These are phyloP conservation scores for Osmozyma mogii DNA, from an alignment of 805 yeast genomes.

Conservation along the genomic window DNA sequence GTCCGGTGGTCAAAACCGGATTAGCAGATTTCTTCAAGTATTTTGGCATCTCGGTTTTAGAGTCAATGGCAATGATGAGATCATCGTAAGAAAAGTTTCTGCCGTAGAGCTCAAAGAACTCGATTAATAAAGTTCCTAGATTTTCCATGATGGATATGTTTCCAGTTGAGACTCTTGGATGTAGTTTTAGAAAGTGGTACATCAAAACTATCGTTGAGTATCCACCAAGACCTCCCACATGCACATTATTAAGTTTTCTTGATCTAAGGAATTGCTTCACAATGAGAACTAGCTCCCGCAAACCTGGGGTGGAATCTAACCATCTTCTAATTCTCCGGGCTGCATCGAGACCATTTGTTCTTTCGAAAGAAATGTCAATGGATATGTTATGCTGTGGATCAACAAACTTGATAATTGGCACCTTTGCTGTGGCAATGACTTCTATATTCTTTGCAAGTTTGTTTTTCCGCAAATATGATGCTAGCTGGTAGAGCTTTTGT, in stretches of 20 bases:
- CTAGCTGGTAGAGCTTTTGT: slow-evolving; percentile 60
- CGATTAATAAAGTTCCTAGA: slow-evolving; percentile 78
- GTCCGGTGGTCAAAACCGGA: slow-evolving; percentile 41
- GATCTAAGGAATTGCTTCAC: slow-evolving; percentile 80
- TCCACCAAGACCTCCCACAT: slow-evolving; percentile 92
- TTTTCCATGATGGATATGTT: slow-evolving; percentile 65
- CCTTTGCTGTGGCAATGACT: slow-evolving; percentile 84
- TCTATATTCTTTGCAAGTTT: slow-evolving; percentile 66
- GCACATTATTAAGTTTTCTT: slow-evolving; percentile 76
- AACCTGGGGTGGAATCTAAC: slow-evolving; percentile 66
- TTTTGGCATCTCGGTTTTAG: slow-evolving; percentile 43
- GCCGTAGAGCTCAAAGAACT: slow-evolving; percentile 90
- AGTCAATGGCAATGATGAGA: slow-evolving; percentile 60
- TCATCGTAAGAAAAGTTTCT: slow-evolving; percentile 78
- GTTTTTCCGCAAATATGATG: slow-evolving; percentile 56
- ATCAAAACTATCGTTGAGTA: slow-evolving; percentile 86
- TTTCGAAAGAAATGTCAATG: slow-evolving; percentile 86
- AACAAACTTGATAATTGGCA: slow-evolving; percentile 87
- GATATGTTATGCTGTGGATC: slow-evolving; percentile 66
- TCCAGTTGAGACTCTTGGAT: slow-evolving; percentile 66
- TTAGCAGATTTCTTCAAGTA: slow-evolving; percentile 54
- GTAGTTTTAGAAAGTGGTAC: slow-evolving; percentile 67
- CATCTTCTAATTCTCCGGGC: slow-evolving; percentile 72
- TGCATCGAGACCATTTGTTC: slow-evolving; percentile 74
- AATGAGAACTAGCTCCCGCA: slow-evolving; percentile 73